Base-by-base conservation (phyloP, 371 early-diverging fungal species). In the Lichtheimia ramosa region DNA sequence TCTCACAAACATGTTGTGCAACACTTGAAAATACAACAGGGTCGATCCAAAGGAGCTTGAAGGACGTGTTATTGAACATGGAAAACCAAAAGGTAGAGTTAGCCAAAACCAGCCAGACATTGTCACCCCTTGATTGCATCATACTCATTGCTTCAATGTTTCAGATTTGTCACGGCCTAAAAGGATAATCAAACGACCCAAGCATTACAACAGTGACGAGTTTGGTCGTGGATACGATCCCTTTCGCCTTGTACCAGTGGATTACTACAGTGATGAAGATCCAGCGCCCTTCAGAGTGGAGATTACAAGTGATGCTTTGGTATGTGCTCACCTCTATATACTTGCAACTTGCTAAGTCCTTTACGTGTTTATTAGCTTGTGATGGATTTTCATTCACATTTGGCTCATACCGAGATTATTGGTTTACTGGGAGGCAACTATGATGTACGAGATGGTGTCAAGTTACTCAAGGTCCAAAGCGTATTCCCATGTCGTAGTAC, bases 341-440 rank as follows among this genome's bases (percentile, higher is more conserved):
- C 25, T 18, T 27, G 6, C 16, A 42, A 13, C 3, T 48, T 20
- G 16, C 20, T 28, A 24, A 28, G 0, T 12, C 3, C 6, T 40
- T 18, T 0, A 39, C 20, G 14, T 13, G 16, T 15, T 12, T 28
- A 40, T 23, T 69, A 88, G 90, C 76, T 89, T 25, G 78, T 91
- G 3, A 93, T 94, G 92, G 94, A 94, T 62, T 85, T 94, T 56
- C 95, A 94, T 64, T 78, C 94, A 15, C 92, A 93, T 66, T 62
- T 94, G 64, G 86, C 90, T 43, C 80, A 88, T 40, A 89, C 93
- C 2, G 95, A 94, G 66, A 88, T 94, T 13, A 94, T 94, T 68
- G 95, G 95, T 4, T 77, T 93, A 13, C 68, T 94, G 5, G 95
- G 92, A 18, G 95, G 95, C 0, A 73, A 74, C 3, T 91, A 77